Base-by-base conservation (phyloP, 2,329 filamentous ascomycete genomes). In the Neopestalotiopsis sp. region DNA sequence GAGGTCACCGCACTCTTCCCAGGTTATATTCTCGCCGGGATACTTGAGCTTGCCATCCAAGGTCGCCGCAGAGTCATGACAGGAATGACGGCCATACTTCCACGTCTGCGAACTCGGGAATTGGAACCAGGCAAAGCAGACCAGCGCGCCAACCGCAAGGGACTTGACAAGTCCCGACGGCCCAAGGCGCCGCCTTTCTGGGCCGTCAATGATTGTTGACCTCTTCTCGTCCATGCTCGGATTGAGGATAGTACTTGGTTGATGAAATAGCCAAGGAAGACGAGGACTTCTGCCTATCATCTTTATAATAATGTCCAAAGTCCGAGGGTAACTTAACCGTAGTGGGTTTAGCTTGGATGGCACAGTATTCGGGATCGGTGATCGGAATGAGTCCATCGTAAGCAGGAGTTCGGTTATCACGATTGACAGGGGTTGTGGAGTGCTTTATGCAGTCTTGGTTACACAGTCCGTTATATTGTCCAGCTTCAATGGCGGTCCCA, bases 1-100 rank as follows among this genome's bases (percentile, higher is more conserved):
- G 34, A 81, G 71, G 12, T 73, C 73, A 20, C 82, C 84, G 67
- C 83, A 85, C 1, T 70, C 67, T 20, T 76, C 74, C 84, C 83
- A 85, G 32, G 64, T 66, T 66, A 83, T 78, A 14, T 72, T 71
- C 69, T 84, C 82, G 5, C 81, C 79, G 0, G 72, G 70, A 69
- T 83, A 79, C 3, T 45, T 66, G 32, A 70, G 24, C 59, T 30
- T 58, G 30, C 65, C 65, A 30, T 58, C 63, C 12, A 62, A 40
- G 34, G 13, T 34, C 30, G 32, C 17, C 14, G 17, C 14, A 20
- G 28, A 62, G 34, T 45, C 7, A 60, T 65, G 62, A 32, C 62
- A 64, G 28, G 9, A 49, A 24, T 34, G 38, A 20, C 45, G 45
- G 9, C 17, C n/a, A n/a, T 12, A 13, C 32, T 62, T 62, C 30